Percentiles rank a stretch among this genome's conserved stretches.
phyloP scores from a whole-genome alignment of 2,329 filamentous ascomycete species.

The Blastomyces gilchristii region DNA sequence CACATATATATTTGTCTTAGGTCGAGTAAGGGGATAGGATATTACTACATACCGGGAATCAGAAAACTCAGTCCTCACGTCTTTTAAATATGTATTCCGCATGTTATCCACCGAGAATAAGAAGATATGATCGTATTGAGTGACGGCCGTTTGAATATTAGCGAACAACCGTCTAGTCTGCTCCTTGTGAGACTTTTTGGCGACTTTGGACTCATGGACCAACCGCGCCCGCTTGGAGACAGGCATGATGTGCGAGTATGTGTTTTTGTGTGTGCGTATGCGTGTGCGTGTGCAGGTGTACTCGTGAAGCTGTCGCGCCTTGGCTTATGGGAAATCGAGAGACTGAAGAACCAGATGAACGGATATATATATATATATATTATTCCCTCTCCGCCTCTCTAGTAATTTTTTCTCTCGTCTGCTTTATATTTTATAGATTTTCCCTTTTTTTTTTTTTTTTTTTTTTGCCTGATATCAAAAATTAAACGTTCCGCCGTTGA shows the following conservation, averaged over 20 bases:
- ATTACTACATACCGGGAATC: constrained; percentile 62
- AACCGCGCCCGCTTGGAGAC: constrained; percentile 89
- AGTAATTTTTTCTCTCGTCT: not conserved
- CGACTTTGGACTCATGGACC: constrained; percentile 80
- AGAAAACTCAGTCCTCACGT: constrained; percentile 70
- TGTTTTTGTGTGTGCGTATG: too few relatives aligned
- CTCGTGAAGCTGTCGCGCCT: not conserved
- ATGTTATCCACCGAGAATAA: constrained; percentile 94
- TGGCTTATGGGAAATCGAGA: not conserved
- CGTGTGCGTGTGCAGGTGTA: not conserved
- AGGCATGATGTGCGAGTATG: constrained; percentile 56
- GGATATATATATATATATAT: not conserved
- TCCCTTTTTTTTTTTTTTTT: constrained; percentile 25
- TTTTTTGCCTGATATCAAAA: constrained; percentile 7
- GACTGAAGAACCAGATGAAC: not conserved
- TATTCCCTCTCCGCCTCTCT: not conserved
- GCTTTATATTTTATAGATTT: constrained; percentile 19
- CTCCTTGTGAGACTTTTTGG: constrained; percentile 88
- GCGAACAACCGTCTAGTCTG: constrained; percentile 75
- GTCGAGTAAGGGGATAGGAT: not conserved
- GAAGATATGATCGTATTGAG: constrained; percentile 82
- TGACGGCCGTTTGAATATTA: constrained; percentile 74
- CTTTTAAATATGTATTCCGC: constrained; percentile 93
- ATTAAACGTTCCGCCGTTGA: constrained; percentile 15
- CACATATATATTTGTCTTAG: not conserved